Evolutionary conservation across 1,139 yeast species (phyloP), one percentile per base, ranked within the genome.

Genomic region (Candida neerlandica): DNA sequence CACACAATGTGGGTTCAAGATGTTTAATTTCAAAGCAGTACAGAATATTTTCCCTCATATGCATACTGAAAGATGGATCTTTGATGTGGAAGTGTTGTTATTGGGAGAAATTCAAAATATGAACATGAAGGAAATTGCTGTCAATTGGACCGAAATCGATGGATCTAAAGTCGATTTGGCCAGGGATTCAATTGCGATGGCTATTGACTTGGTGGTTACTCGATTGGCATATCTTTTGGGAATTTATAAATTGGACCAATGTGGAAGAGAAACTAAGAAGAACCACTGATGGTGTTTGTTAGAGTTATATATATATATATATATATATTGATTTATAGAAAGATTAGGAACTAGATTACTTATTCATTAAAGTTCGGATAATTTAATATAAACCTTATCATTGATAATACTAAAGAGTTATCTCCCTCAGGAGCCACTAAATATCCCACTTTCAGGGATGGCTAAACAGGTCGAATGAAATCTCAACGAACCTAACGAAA

Each of bases 21-120:
- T 94, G 70, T 94, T 92, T 67, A 89, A 94, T 57, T 78, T 82
- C 53, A 72, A 75, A 11, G 86, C 97, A 0, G 80, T 86, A 15
- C 63, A 63, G 15, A 61, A 62, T 49, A 88, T 94, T 40, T 91
- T 91, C 68, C 97, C 98, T 4, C 86, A 81, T 58, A 82, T 95
- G 89, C 98, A 94, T 66, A 92, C 96, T 12, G 99, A 94, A 68
- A 84, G 99, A 50, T 94, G 99, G 99, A 94, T 95, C 39, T 94
- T 94, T 66, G 99, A 94, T 63, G 98, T 94, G 41, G 99, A 94
- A 69, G 82, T 94, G 16, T 75, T 94, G 55, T 80, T 94, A 54
- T 73, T 95, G 53, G 97, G 94, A 2, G 81, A 82, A 57, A 75
- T 89, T 53, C 91, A 89, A 64, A 60, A 68, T 1, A 85, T 92